Evolutionary conservation across 2,329 filamentous ascomycete genomes (phyloP), one percentile per base, ranked within the genome.

Genomic region (Xylariaceae sp.): DNA sequence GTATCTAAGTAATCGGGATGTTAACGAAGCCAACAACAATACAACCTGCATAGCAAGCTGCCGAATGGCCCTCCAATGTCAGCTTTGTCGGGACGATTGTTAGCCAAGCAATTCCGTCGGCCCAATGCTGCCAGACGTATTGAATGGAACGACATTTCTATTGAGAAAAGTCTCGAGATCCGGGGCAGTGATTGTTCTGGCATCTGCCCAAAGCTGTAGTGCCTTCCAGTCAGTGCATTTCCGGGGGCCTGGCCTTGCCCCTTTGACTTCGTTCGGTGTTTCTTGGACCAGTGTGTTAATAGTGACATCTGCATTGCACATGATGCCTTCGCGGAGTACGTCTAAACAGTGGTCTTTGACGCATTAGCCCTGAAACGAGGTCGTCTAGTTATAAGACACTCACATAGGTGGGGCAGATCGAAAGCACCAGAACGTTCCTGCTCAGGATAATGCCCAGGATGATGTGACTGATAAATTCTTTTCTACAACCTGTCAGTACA

Each of bases 301-400:
- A 1, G 43, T 28, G 1, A 51, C 18, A 34, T 51, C 49, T 2
- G 49, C 49, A 31, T 51, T 47, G n/a, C 49, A 51, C 49, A 47
- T 51, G 13, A 51, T 44, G 2, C 49, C 49, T n/a, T 40, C 2
- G 14, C 22, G 14, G 1, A 51, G 18, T 4, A 51, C 39, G 7
- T 51, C 44, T 2, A 51, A 39, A 28, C 49, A 51, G 17, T 51
- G 49, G n/a, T 51, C 49, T 51, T 13, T 39, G 16, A 16, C 36
- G 17, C 4, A 9, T 42, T 13, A 19, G 14, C 19, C 45, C 16
- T 39, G 43, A 34, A 33, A 14, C 22, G 34, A 11, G 12, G 34
- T 33, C 14, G 31, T 16, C 5, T 31, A 42, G 33, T 14, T 14
- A 36, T 10, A 36, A 14, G 10, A 36, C 10, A 45, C 2, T 39